A percentile compares a stretch with the other conserved stretches of the same genome.
These are phyloP conservation scores for Ambrosiella xylebori DNA, from an alignment of 2,329 filamentous ascomycete species.

Conservation along the genomic window DNA sequence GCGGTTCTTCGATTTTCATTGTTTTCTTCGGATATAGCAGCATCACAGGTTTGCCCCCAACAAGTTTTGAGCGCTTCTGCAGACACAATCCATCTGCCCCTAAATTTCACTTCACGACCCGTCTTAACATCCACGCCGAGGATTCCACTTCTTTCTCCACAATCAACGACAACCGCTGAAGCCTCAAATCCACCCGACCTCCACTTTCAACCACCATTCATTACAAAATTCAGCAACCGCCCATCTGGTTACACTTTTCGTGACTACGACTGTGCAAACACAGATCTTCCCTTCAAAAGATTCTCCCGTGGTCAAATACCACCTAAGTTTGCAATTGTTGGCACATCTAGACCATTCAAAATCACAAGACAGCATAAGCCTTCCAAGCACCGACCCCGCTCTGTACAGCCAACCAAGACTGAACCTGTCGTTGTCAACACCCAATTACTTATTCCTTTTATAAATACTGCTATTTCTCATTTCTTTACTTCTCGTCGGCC, in stretches of 20 bases:
- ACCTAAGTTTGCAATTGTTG: background rate
- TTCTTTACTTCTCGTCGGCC: slow-evolving; percentile 3
- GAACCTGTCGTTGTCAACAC: background rate
- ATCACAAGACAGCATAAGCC: background rate
- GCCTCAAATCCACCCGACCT: background rate
- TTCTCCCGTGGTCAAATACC: slow-evolving; percentile 11
- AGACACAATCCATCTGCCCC: background rate
- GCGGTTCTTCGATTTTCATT: slow-evolving; percentile 9
- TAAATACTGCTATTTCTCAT: slow-evolving; percentile 1
- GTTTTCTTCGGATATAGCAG: slow-evolving; percentile 10
- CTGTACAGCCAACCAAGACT: background rate
- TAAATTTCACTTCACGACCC: slow-evolving; percentile 1
- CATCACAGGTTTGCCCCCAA: slow-evolving; percentile 10
- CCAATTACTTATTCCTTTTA: background rate
- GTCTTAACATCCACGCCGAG: background rate
- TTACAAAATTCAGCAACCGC: background rate
- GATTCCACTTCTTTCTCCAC: slow-evolving; percentile 4
- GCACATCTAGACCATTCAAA: background rate
- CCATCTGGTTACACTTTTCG: background rate
- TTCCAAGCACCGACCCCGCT: background rate
- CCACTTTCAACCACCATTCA: background rate
- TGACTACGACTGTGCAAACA: background rate
- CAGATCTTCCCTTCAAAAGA: slow-evolving; percentile 5
- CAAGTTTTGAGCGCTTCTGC: slow-evolving; percentile 6
- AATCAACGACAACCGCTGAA: background rate